Base-by-base conservation (phyloP, 306 rosid genomes). In the Vicia faba region DNA sequence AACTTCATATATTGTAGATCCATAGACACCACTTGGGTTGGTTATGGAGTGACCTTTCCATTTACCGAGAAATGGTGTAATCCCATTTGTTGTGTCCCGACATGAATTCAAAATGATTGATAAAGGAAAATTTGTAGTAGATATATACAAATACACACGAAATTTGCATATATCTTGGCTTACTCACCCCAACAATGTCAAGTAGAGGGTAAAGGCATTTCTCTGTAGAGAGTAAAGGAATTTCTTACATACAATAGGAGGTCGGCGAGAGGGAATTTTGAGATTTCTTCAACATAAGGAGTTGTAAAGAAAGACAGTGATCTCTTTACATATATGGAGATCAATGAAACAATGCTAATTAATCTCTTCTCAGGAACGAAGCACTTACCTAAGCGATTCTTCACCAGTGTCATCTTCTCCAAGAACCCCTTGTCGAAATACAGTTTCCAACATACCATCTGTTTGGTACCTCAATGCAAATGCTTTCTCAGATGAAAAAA, bases 361-460 rank as follows among this genome's bases (percentile, higher is more conserved):
- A 60, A 51, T 49, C 69, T 62, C 44, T 54, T 72, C 4, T 46
- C 62, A 9, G 40, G 50, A 55, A 45, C 23, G 25, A 31, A 33
- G 29, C 69, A 79, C 87, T 82, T 77, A 88, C 97, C 82, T 88
- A 16, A 97, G 99, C 14, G 86, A 90, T 79, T 86, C 92, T 86
- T 93, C 97, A 50, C 96, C 99, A 0, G 82, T 90, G 81, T 93
- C 99, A 70, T 86, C 97, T 78, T 93, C 99, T 66, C 99, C 99
- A 51, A 93, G 87, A 64, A 90, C 86, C 48, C 99, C 99, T 82
- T 86, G 89, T 72, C 97, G 81, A 69, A 93, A 64, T 36, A 88
- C 96, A 9, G 86, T 79, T 38, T 93, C 99, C 71, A 93, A 76
- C 99, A 93, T 93, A 70, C 95, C 99, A 49, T 90, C 97, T 9